Evolutionary conservation across 2,329 filamentous ascomycete genomes (phyloP).

Genomic region (Ampelomyces quisqualis): DNA sequence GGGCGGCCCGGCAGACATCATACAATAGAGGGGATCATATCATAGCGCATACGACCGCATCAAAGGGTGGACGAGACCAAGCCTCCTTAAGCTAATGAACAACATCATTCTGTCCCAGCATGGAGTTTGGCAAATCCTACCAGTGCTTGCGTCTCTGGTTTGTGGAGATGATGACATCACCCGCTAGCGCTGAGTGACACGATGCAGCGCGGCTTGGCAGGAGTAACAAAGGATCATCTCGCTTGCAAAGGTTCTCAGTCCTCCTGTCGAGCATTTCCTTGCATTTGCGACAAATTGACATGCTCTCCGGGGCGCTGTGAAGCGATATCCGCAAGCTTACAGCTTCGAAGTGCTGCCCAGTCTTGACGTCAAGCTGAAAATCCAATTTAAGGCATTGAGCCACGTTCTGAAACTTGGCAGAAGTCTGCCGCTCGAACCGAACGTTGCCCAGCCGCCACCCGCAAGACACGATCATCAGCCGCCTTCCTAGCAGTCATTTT

Average conservation of each 20-base stretch:
- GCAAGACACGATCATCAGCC: too few relatives aligned
- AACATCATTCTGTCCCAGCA: constrained; percentile 9
- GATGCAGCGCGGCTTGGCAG: constrained; percentile 16
- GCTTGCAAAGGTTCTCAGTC: too few relatives aligned
- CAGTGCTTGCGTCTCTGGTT: constrained; percentile 11
- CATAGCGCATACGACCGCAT: constrained; percentile 13
- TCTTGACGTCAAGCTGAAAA: constrained; percentile 11
- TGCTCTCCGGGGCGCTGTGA: too few relatives aligned
- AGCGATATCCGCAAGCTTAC: neutral
- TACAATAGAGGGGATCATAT: too few relatives aligned
- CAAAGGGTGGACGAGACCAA: constrained; percentile 11
- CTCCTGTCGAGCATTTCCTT: neutral
- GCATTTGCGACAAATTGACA: neutral
- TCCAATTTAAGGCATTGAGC: neutral
- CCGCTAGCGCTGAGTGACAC: constrained; percentile 4
- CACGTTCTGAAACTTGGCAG: constrained; percentile 1
- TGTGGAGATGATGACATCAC: constrained; percentile 14
- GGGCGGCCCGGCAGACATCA: neutral
- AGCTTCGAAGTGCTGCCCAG: neutral
- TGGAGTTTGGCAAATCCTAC: constrained; percentile 8
- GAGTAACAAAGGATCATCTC: too few relatives aligned
- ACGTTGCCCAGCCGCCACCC: neutral
- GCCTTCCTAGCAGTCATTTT: too few relatives aligned
- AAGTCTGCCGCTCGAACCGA: constrained; percentile 5
- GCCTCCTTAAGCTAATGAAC: constrained; percentile 6